Evolutionary conservation across 768 basidiomycete species (phyloP).

Genomic region (Russula sp.): DNA sequence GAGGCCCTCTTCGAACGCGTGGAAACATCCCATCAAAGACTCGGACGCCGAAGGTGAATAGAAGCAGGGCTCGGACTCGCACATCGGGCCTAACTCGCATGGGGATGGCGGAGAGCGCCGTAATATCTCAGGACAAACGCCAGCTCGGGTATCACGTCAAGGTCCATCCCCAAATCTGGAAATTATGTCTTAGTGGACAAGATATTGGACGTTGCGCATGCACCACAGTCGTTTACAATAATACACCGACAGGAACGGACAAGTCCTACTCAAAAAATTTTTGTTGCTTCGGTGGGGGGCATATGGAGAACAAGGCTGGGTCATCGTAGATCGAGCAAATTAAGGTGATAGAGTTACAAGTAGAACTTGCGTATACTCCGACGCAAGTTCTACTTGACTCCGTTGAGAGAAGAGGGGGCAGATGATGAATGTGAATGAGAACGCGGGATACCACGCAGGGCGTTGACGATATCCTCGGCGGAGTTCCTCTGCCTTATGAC

Average conservation of each 20-base stretch:
- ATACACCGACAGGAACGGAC: background rate
- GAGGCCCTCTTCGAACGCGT: too few relatives aligned
- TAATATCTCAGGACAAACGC: background rate
- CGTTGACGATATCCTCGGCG: background rate
- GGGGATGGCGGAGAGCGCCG: background rate
- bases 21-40: too few relatives aligned
- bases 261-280: too few relatives aligned
- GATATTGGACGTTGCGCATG: background rate
- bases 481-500: background rate
- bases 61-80: background rate
- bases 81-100: background rate
- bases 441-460: background rate
- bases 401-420: too few relatives aligned
- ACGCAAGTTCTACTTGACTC: too few relatives aligned
- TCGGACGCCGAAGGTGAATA: too few relatives aligned
- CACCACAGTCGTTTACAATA: background rate
- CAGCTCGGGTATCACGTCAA: background rate
- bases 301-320: background rate
- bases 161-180: too few relatives aligned
- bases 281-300: background rate
- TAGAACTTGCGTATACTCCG: background rate
- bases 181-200: too few relatives aligned
- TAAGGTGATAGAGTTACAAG: background rate
- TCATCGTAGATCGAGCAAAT: too few relatives aligned
- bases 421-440: background rate